Evolutionary conservation across 1,284 basidiomycete genomes (phyloP).

Genomic region (Vanrija pseudolonga): DNA sequence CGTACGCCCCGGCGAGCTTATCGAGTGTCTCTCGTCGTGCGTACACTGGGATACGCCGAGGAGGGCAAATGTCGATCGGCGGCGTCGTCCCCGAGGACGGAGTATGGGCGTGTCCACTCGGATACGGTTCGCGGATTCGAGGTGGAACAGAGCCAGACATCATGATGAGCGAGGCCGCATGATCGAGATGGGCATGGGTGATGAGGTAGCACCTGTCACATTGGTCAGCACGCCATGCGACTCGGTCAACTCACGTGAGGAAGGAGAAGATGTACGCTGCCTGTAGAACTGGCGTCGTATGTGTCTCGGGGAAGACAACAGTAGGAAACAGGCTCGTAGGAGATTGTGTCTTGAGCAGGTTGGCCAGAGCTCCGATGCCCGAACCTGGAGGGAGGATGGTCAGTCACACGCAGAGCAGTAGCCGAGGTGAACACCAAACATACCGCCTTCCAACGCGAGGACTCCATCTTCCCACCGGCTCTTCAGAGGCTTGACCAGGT

Average conservation of each 20-base stretch:
- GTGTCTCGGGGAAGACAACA: constrained; percentile 30
- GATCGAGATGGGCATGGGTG: constrained; percentile 49
- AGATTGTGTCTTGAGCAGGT: constrained; percentile 17
- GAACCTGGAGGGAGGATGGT: constrained; percentile 28
- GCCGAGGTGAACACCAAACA: constrained; percentile 5
- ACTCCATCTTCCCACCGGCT: constrained; percentile 46
- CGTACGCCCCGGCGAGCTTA: constrained; percentile 36
- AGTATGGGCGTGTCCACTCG: not conserved
- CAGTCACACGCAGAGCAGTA: not conserved
- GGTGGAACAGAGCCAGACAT: constrained; percentile 44
- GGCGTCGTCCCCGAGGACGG: not conserved
- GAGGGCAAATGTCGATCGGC: constrained; percentile 4
- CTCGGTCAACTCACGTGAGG: constrained; percentile 32
- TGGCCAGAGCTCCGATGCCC: constrained; percentile 43
- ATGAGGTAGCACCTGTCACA: constrained; percentile 48
- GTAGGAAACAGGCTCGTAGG: constrained; percentile 30
- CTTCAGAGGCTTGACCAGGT: constrained; percentile 39
- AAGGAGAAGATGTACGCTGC: constrained; percentile 46
- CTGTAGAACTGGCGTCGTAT: constrained; percentile 40
- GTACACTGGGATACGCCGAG: constrained; percentile 33
- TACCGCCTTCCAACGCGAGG: constrained; percentile 47
- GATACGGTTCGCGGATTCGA: not conserved
- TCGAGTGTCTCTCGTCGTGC: constrained; percentile 36
- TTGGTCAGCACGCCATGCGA: not conserved
- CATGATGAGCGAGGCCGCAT: constrained; percentile 43